Conservation (phyloP, 2,329 filamentous ascomycete species). For the Alternaria arborescens region DNA sequence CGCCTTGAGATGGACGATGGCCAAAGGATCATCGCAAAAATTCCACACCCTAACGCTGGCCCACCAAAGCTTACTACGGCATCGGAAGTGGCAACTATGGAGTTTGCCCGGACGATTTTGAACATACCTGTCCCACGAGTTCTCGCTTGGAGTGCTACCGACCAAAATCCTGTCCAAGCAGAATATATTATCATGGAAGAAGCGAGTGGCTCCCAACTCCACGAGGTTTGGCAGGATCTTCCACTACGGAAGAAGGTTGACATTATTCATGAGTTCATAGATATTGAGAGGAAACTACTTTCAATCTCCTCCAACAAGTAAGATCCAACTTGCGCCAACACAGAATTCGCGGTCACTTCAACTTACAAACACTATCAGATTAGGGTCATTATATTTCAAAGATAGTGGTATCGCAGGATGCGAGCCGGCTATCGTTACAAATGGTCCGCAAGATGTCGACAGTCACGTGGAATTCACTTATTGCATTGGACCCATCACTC, state of each 20-base stretch:
- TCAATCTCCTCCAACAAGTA: conserved; percentile 40
- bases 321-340: conserved; percentile 28
- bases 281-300: conserved; percentile 42
- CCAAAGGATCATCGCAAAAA: conserved; percentile 34
- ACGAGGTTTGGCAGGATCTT: conserved; percentile 35
- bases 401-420: conserved; percentile 40
- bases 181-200: conserved; percentile 48
- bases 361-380: conserved; percentile 24
- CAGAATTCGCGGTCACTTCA: conserved; percentile 19
- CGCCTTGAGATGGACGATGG: conserved; percentile 29
- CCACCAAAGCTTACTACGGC: conserved; percentile 28
- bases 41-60: conserved; percentile 39
- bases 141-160: conserved; percentile 34
- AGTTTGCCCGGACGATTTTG: conserved; percentile 33
- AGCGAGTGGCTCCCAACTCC: conserved; percentile 34
- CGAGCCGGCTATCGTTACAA: conserved; percentile 34
- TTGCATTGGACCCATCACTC: conserved; percentile 35
- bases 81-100: conserved; percentile 42
- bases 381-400: conserved; percentile 35
- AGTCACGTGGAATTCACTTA: conserved; percentile 26
- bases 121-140: conserved; percentile 37
- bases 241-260: conserved; percentile 26
- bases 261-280: conserved; percentile 38
- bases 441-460: conserved; percentile 25
- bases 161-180: conserved; percentile 35